These are phyloP conservation scores for Colletotrichum spinosum DNA, from an alignment of 2,329 filamentous ascomycete genomes.

Conservation along the genomic window DNA sequence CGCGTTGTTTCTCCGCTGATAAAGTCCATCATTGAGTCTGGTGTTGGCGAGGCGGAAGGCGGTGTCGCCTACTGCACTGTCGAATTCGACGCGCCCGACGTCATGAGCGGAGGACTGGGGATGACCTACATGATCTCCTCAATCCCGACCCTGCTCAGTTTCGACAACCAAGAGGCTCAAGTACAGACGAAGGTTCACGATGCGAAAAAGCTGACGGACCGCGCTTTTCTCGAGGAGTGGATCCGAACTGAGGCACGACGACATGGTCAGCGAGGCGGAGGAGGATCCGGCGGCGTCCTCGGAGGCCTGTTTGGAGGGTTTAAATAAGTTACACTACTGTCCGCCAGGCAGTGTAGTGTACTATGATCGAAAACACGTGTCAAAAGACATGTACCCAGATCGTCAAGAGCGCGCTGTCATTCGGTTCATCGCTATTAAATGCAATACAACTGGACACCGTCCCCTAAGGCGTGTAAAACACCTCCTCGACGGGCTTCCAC, in stretches of 20 bases:
- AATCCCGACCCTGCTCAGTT: constrained; percentile 68
- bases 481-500: constrained; percentile 78
- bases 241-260: constrained; percentile 62
- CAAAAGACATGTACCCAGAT: not conserved
- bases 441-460: constrained; percentile 24
- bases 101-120: constrained; percentile 61
- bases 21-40: constrained; percentile 58
- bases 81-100: constrained; percentile 69
- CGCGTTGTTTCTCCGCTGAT: constrained; percentile 62
- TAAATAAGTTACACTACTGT: constrained; percentile 17
- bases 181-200: constrained; percentile 61
- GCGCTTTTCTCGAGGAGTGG: constrained; percentile 65
- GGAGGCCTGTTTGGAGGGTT: constrained; percentile 55
- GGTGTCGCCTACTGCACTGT: constrained; percentile 66
- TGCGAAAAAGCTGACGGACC: constrained; percentile 60
- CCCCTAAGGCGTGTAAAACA: constrained; percentile 68
- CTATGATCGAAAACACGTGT: not conserved
- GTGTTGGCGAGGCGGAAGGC: constrained; percentile 66
- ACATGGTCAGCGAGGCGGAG: constrained; percentile 58
- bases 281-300: constrained; percentile 50
- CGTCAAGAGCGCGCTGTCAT: constrained; percentile 25
- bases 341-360: not conserved
- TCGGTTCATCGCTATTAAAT: constrained; percentile 28
- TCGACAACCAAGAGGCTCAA: constrained; percentile 66
- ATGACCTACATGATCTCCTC: constrained; percentile 69